Base-by-base conservation (phyloP, 495 filamentous ascomycete genomes). In the Lasiosphaeria hispida region DNA sequence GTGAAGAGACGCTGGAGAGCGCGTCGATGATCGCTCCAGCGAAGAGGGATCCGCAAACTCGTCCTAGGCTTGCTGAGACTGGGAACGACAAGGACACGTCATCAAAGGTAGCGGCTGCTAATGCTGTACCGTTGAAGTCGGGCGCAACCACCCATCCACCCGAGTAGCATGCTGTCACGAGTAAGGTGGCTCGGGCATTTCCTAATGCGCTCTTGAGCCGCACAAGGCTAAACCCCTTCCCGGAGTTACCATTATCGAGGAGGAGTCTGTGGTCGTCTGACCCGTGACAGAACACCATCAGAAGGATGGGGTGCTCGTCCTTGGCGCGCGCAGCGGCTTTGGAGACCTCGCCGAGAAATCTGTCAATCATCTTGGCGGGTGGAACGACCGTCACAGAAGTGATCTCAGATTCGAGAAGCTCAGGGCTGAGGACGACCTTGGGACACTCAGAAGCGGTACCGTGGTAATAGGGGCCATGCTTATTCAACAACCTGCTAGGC, bases 321-420 rank as follows among this genome's bases (percentile, higher is more conserved):
- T 55, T 44, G 53, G 53, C 53, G 23, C 39, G 41, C 7, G 19
- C 17, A 14, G 53, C 2, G 17, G 53, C 40, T 17, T 55, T 45
- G 13, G 18, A 15, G 23, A 55, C 53, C 23, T 44, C 40, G 19
- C 44, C 33, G 40, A 55, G 23, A 47, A 55, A 55, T 37, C n/a
- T 47, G 4, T 45, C 40, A 45, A 55, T 47, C 53, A 55, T 55
- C 40, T 45, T 36, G 53, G 53, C 39, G 19, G 53, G 41, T 45
- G 8, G 8, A 18, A 55, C 53, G 40, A 55, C 40, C 9, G 41
- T 55, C 7, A 55, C 53, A 18, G 53, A 39, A 17, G 30, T 55
- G 53, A 53, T 53, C 35, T 53, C 50, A 9, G 50, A 40, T 42
- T 42, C 15, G 50, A 53, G 50, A 53, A 53, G 35, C 36, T 53